Percentiles rank a stretch among this genome's conserved stretches.
phyloP scores from a whole-genome alignment of 257 asterid species.

The Verbascum thapsus region DNA sequence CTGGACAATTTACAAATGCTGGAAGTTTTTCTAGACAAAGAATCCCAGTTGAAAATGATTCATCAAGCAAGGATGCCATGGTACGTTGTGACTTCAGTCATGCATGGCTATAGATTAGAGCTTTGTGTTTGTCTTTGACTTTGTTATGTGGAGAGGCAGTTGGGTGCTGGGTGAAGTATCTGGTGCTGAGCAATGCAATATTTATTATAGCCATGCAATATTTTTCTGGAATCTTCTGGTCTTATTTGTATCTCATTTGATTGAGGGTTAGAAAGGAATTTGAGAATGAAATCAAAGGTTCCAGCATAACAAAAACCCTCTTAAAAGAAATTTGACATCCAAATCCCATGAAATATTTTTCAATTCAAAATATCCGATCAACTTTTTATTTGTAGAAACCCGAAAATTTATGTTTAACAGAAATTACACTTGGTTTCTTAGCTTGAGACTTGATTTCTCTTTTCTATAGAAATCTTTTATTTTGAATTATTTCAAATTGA shows the following conservation, averaged over 20 bases:
- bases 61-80: constrained; percentile 78
- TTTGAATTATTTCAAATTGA: too few species aligned
- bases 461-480: too few species aligned
- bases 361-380: too few species aligned
- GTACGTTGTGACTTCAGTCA: constrained; percentile 46
- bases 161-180: neutral
- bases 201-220: constrained; percentile 14
- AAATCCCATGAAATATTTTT: too few species aligned
- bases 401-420: too few species aligned
- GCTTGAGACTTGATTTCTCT: too few species aligned
- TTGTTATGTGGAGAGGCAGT: neutral
- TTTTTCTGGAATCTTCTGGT: constrained; percentile 1
- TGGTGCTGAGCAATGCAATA: constrained; percentile 1
- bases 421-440: too few species aligned
- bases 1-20: constrained; percentile 59
- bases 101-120: constrained; percentile 15
- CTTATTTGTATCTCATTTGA: constrained; percentile 1
- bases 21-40: constrained; percentile 65
- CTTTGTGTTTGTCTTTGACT: neutral
- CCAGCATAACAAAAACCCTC: too few species aligned
- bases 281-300: neutral
- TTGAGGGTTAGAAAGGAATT: neutral
- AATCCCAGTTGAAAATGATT: constrained; percentile 73
- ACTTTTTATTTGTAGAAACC: too few species aligned
- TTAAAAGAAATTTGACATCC: too few species aligned